Conservation (phyloP, 352 stramenopile genomes). For the Pythium monospermum region DNA sequence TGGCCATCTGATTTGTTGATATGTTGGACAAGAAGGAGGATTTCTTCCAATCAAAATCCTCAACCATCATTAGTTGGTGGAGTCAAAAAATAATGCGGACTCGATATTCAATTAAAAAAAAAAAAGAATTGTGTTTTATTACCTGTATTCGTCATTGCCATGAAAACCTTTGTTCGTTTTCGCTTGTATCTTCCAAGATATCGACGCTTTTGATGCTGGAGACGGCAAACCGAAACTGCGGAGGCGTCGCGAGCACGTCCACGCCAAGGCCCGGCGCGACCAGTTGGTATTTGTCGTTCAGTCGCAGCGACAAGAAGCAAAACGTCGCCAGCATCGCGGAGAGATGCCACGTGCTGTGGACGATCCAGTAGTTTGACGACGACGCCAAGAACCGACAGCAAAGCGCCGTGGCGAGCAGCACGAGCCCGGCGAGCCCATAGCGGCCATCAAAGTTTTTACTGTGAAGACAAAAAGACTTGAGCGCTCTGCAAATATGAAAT, state of each 20-base stretch:
- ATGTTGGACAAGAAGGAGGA: too few relatives aligned
- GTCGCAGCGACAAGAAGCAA: constrained; percentile 22
- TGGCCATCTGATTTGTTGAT: too few relatives aligned
- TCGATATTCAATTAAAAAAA: not conserved
- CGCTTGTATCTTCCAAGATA: constrained; percentile 18
- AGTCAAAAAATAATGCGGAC: too few relatives aligned
- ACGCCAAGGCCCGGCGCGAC: constrained; percentile 19
- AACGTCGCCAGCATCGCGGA: constrained; percentile 27
- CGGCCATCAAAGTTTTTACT: constrained; percentile 35
- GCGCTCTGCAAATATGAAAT: constrained; percentile 9
- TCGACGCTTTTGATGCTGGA: constrained; percentile 23
- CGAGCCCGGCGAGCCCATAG: constrained; percentile 19
- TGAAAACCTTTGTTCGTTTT: too few relatives aligned
- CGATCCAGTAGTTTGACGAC: constrained; percentile 29
- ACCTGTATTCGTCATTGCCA: not conserved
- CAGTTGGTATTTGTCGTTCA: constrained; percentile 32
- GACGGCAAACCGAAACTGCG: constrained; percentile 18
- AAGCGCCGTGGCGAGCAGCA: constrained; percentile 18
- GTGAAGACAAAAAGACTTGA: constrained; percentile 23
- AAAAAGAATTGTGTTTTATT: constrained; percentile 8
- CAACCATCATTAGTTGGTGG: too few relatives aligned
- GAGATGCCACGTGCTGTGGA: constrained; percentile 36
- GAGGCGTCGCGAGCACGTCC: constrained; percentile 27
- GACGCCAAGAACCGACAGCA: constrained; percentile 26
- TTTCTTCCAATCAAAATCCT: too few relatives aligned